Percentiles rank a stretch among this genome's conserved stretches.
phyloP scores from a whole-genome alignment of 2,329 filamentous ascomycete species.

The Aspergillus intermedius region DNA sequence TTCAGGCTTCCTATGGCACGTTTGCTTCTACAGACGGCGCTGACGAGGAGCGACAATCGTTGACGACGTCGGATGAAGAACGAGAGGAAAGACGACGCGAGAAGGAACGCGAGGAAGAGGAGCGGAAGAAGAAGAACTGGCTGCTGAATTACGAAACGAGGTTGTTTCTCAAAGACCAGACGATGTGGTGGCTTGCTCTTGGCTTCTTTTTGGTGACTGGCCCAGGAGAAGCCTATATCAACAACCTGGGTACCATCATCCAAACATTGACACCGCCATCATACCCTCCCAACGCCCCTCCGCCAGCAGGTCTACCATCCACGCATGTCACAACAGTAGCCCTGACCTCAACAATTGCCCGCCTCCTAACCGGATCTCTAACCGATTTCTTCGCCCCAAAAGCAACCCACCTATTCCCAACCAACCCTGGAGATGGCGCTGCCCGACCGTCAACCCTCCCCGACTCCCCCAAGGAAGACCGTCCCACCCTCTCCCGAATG shows the following conservation, averaged over 20 bases:
- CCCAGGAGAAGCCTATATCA: constrained; percentile 95
- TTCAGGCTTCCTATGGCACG: constrained; percentile 41
- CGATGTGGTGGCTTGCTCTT: constrained; percentile 90
- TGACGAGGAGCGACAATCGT: constrained; percentile 34
- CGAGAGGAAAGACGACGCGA: constrained; percentile 32
- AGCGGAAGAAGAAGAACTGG: constrained; percentile 74
- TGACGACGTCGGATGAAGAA: constrained; percentile 36
- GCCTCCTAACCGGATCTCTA: constrained; percentile 80
- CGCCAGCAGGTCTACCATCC: constrained; percentile 56
- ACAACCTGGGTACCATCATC: constrained; percentile 91
- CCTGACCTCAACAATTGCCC: constrained; percentile 80
- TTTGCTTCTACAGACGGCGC: constrained; percentile 34
- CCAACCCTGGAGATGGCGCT: constrained; percentile 35
- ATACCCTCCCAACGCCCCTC: constrained; percentile 42
- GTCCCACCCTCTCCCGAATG: constrained; percentile 66
- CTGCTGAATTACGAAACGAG: constrained; percentile 86
- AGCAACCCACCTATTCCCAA: constrained; percentile 54
- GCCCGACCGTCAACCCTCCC: constrained; percentile 26
- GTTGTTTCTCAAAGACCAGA: constrained; percentile 75
- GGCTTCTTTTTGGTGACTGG: constrained; percentile 92
- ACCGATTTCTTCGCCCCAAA: constrained; percentile 77
- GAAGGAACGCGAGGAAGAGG: constrained; percentile 46
- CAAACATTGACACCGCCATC: constrained; percentile 68
- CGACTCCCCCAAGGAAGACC: constrained; percentile 19
- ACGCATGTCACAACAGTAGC: constrained; percentile 93